A percentile compares a stretch with the other conserved stretches of the same genome.
These are phyloP conservation scores for Punica granatum DNA, from an alignment of 345 rosid genomes.

Conservation along the genomic window DNA sequence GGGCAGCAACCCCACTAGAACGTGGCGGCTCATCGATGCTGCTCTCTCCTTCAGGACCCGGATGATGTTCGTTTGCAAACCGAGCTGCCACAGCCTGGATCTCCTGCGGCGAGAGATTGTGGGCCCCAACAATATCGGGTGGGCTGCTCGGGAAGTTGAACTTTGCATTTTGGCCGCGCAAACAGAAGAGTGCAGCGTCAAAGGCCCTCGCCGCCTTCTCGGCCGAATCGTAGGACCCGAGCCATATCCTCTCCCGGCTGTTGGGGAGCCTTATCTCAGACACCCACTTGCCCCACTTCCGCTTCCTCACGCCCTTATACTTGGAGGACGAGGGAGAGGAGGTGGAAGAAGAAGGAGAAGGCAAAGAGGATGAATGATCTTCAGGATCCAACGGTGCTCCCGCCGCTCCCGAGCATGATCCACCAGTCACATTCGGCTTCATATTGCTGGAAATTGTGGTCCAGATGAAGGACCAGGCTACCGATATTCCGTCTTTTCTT, in stretches of 20 bases:
- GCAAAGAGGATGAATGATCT: background rate
- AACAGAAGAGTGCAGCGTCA: constrained; percentile 70
- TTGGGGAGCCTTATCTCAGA: constrained; percentile 89
- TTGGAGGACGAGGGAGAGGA: constrained; percentile 10
- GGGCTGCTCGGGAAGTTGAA: constrained; percentile 65
- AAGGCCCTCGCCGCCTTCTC: constrained; percentile 94
- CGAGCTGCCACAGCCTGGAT: constrained; percentile 53
- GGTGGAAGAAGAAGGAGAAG: background rate
- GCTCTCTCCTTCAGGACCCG: background rate
- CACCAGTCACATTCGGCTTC: background rate
- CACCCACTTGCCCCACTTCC: constrained; percentile 97
- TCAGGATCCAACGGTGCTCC: background rate
- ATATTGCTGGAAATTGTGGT: background rate
- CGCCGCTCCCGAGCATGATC: background rate
- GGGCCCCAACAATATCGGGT: constrained; percentile 37
- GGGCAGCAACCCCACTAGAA: background rate
- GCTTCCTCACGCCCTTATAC: constrained; percentile 79
- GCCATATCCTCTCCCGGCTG: constrained; percentile 85
- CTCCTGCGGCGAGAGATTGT: constrained; percentile 34
- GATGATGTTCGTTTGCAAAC: constrained; percentile 38
- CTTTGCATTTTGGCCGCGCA: constrained; percentile 54
- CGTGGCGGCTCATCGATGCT: constrained; percentile 2
- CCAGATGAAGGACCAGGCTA: no score
- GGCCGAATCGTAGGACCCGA: constrained; percentile 66
- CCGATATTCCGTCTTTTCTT: no score